These are phyloP conservation scores for Globisporangium nunn DNA, from an alignment of 352 stramenopile species.

Conservation along the genomic window DNA sequence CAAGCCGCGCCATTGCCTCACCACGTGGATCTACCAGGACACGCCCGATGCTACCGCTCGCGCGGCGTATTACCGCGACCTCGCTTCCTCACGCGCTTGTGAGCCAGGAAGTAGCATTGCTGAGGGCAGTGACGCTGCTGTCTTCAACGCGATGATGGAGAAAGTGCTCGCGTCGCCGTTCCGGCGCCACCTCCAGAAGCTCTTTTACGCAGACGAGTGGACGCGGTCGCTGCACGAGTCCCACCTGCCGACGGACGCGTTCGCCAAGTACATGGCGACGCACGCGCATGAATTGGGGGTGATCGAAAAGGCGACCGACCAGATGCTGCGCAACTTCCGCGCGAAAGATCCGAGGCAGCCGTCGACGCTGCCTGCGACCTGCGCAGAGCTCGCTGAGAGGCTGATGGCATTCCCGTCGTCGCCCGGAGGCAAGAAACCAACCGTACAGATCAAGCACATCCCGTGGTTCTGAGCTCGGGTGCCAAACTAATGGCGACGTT, in stretches of 20 bases:
- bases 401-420: conserved; percentile 7
- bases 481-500: background rate
- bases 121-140: background rate
- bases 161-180: conserved; percentile 59
- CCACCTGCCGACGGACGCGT: conserved; percentile 41
- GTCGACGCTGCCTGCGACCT: conserved; percentile 25
- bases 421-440: conserved; percentile 8
- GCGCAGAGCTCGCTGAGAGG: conserved; percentile 18
- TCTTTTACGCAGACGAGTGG: conserved; percentile 52
- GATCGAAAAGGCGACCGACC: conserved; percentile 36
- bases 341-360: conserved; percentile 21
- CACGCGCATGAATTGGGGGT: conserved; percentile 42
- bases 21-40: conserved; percentile 62
- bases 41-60: conserved; percentile 16
- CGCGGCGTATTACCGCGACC: conserved; percentile 17
- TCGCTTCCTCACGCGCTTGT: background rate
- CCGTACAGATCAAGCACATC: conserved; percentile 19
- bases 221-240: conserved; percentile 45
- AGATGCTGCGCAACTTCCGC: conserved; percentile 63
- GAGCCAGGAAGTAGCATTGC: background rate
- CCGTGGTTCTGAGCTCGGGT: conserved; percentile 37
- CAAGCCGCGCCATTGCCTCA: conserved; percentile 50
- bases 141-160: conserved; percentile 26
- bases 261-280: conserved; percentile 54
- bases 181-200: conserved; percentile 54